Evolutionary conservation across 2,329 filamentous ascomycete genomes (phyloP).

Genomic region (Colletotrichum godetiae): DNA sequence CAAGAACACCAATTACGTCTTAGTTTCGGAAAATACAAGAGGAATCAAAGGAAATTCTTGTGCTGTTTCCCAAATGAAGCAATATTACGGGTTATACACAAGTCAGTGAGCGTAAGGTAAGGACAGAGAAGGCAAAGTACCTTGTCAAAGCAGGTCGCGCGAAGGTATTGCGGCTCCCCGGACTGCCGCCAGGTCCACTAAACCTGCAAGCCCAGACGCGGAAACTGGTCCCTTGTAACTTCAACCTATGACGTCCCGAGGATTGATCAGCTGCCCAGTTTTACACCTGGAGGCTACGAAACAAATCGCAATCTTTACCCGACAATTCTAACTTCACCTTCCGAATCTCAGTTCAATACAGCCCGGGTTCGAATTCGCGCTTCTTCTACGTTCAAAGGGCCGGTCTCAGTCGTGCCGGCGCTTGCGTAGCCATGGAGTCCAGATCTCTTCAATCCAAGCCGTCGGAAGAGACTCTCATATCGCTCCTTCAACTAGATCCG

Average conservation of each 20-base stretch:
- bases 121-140: too few species aligned
- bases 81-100: too few species aligned
- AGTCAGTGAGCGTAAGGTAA: too few species aligned
- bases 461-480: slow-evolving; percentile 37
- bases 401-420: background rate
- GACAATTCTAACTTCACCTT: background rate
- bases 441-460: slow-evolving; percentile 31
- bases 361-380: background rate
- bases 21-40: too few species aligned
- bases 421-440: slow-evolving; percentile 24
- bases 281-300: background rate
- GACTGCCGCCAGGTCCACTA: background rate
- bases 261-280: slow-evolving; percentile 16
- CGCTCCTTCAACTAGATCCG: slow-evolving; percentile 38
- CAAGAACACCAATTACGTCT: too few species aligned
- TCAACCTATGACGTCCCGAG: slow-evolving; percentile 25
- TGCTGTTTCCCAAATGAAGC: too few species aligned
- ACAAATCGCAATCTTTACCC: background rate
- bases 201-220: background rate
- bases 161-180: background rate
- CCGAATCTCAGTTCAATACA: background rate
- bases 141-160: background rate
- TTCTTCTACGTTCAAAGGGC: background rate
- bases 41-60: too few species aligned
- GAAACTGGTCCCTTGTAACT: background rate